Percentiles rank a stretch among this genome's conserved stretches.
Evolutionary conservation across 495 filamentous ascomycete genomes (phyloP).

Genomic region (Diplogelasinospora grovesii): DNA sequence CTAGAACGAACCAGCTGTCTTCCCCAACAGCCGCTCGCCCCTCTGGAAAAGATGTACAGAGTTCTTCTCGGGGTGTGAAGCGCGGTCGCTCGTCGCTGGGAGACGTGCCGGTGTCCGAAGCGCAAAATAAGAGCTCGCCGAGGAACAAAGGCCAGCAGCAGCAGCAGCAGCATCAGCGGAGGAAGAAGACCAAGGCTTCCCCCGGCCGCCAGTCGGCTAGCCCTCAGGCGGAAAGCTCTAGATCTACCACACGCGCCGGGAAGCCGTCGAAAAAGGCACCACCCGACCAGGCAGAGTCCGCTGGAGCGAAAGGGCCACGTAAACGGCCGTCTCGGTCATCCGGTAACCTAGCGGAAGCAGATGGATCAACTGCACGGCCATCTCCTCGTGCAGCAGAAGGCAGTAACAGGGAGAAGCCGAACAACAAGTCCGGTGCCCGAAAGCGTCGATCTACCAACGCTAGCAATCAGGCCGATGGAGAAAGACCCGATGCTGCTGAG

Average conservation of each 20-base stretch:
- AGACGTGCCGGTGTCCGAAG: conserved; percentile 18
- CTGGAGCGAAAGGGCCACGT: not conserved
- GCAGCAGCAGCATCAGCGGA: conserved; percentile 8
- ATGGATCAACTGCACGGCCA: not conserved
- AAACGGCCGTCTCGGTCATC: not conserved
- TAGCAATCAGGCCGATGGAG: no score
- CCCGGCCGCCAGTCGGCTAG: not conserved
- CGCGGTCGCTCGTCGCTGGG: conserved; percentile 15
- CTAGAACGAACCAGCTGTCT: not conserved
- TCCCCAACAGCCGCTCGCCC: conserved; percentile 1
- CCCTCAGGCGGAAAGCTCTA: not conserved
- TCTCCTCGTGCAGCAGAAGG: not conserved
- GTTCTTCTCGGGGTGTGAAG: conserved; percentile 2
- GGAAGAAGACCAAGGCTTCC: conserved; percentile 4
- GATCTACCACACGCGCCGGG: not conserved
- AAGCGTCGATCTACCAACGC: not conserved
- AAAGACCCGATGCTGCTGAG: not conserved
- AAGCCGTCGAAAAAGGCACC: not conserved
- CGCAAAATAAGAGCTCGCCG: conserved; percentile 14
- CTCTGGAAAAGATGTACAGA: not conserved
- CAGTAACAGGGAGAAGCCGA: not conserved
- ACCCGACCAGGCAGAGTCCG: not conserved
- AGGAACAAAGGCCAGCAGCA: not conserved
- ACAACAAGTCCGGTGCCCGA: not conserved
- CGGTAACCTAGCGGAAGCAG: not conserved